Conservation (phyloP, 441 rosid genomes). For the Brassica balearica region DNA sequence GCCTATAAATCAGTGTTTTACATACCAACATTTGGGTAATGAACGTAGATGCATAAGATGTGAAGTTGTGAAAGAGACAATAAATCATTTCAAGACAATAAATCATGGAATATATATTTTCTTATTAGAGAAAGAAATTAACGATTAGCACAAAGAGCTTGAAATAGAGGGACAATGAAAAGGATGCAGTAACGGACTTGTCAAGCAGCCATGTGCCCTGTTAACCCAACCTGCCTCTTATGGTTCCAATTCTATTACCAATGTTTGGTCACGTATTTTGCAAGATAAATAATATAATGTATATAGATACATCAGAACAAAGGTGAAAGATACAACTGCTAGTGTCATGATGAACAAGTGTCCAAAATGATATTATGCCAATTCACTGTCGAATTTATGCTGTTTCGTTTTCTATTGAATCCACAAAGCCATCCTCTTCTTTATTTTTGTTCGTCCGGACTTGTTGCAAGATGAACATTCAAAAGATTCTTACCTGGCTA, state of each 20-base stretch:
- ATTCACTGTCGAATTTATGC: neutral
- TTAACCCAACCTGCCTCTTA: constrained; percentile 31
- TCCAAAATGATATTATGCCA: neutral
- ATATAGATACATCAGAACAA: neutral
- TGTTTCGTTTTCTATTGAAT: constrained; percentile 4
- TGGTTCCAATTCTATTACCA: constrained; percentile 24
- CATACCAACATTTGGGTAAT: neutral
- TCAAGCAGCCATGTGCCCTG: constrained; percentile 37
- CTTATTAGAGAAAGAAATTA: constrained; percentile 5
- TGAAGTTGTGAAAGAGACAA: constrained; percentile 1
- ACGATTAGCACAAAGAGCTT: constrained; percentile 12
- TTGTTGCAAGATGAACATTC: constrained; percentile 21
- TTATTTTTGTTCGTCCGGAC: constrained; percentile 3
- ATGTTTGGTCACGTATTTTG: neutral
- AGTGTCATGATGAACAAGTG: constrained; percentile 9
- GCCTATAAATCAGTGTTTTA: neutral
- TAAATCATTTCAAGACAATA: neutral
- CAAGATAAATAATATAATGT: neutral
- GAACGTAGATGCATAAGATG: neutral
- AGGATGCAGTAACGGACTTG: constrained; percentile 22
- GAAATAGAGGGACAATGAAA: constrained; percentile 35
- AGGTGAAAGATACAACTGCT: constrained; percentile 6
- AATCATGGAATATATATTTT: neutral
- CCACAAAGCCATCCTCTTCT: neutral
- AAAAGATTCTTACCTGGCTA: constrained; percentile 28